Base-by-base conservation (phyloP, 2,329 filamentous ascomycete genomes). In the Keithomyces neogunnii region DNA sequence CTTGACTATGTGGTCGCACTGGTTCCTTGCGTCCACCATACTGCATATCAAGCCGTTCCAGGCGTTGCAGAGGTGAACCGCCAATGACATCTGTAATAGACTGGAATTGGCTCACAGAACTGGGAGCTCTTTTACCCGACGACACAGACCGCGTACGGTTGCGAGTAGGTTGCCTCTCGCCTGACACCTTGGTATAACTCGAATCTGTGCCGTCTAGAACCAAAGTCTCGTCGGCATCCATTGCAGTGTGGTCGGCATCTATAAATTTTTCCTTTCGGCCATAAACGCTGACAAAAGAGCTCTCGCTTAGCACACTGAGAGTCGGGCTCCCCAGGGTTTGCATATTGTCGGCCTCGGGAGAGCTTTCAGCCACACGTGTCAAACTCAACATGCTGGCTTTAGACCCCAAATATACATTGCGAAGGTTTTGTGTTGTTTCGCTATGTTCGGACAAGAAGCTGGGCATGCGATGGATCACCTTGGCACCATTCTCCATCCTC, bases 231-330 rank as follows among this genome's bases (percentile, higher is more conserved):
- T 69, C 66, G 3, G 64, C 54, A 3, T 62, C 56, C 19, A 52
- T 52, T 3, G 60, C 53, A 3, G 58, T 57, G 9, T 58, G 57
- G 31, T 57, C 59, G 8, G 7, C 28, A n/a, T 63, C 61, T 2
- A 57, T 50, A 6, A 55, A 59, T 54, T 73, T 74, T 29, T 71
- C 65, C 45, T 45, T 53, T 5, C 47, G 46, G 3, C 82, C 82
- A 51, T 86, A 86, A 0, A 86, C 70, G 57, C 82, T 86, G 28
- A 78, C 58, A 58, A 86, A 85, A 0, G 82, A 86, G 61, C 82
- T 85, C 63, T 86, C 82, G 56, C 82, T 86, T 55, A 86, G 65
- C 10, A 85, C 71, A 56, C 83, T 86, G 47, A 86, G 66, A 35
- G 75, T 77, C 3, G 83, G 82, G 56, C 82, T 86, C 31, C 70